These are phyloP conservation scores for Royoungia palumana DNA, from an alignment of 768 basidiomycete species.

Conservation along the genomic window DNA sequence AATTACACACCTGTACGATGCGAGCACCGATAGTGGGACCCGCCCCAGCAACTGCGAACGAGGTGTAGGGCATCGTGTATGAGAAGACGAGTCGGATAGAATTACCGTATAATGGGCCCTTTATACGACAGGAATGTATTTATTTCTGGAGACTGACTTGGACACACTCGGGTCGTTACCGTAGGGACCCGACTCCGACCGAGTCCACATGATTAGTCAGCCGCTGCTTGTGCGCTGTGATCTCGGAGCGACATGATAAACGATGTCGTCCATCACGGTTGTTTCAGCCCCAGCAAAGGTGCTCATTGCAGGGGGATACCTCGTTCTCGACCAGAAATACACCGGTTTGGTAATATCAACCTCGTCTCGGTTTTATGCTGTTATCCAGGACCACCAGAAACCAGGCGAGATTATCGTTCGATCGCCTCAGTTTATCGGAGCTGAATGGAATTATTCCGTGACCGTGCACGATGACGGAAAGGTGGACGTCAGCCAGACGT, in stretches of 20 bases:
- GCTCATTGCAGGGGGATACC: slow-evolving; percentile 92
- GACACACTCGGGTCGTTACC: too few species aligned
- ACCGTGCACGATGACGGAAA: slow-evolving; percentile 32
- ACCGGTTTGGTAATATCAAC: slow-evolving; percentile 89
- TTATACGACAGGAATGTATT: slow-evolving; percentile 1
- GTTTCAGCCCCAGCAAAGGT: slow-evolving; percentile 96
- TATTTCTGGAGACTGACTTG: slow-evolving; percentile 6
- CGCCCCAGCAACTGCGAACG: slow-evolving; percentile 36
- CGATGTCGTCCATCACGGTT: slow-evolving; percentile 55
- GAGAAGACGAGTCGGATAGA: not conserved
- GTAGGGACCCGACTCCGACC: too few species aligned
- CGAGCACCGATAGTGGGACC: slow-evolving; percentile 36
- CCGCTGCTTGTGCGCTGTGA: too few species aligned
- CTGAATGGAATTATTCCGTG: slow-evolving; percentile 72
- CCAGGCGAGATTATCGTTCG: slow-evolving; percentile 60
- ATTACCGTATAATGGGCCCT: not conserved
- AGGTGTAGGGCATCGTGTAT: slow-evolving; percentile 28
- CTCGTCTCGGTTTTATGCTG: slow-evolving; percentile 90
- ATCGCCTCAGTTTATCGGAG: slow-evolving; percentile 88
- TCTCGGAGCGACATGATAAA: too few species aligned
- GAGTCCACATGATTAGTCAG: too few species aligned
- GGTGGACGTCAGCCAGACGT: slow-evolving; percentile 21
- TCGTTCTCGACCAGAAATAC: slow-evolving; percentile 86
- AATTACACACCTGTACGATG: slow-evolving; percentile 26
- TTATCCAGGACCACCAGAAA: slow-evolving; percentile 42